A percentile compares a stretch with the other conserved stretches of the same genome.
Evolutionary conservation across 2,329 filamentous ascomycete genomes (phyloP).

Genomic region (Colletotrichum paranaense): DNA sequence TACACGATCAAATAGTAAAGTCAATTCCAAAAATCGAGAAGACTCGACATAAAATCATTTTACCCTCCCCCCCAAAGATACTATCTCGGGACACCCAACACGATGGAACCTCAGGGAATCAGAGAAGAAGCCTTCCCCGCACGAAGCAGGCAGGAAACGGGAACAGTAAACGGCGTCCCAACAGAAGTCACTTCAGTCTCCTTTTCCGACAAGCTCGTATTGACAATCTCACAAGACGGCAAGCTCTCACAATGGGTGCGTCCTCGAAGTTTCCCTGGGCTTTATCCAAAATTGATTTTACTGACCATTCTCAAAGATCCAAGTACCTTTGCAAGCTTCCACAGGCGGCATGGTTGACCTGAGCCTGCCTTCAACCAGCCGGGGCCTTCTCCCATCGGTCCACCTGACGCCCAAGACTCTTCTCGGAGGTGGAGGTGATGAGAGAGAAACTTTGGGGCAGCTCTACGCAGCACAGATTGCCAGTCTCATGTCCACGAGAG

Average conservation of each 20-base stretch:
- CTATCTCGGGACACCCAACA: not conserved
- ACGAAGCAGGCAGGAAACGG: constrained; percentile 67
- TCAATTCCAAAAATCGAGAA: not conserved
- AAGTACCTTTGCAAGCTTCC: constrained; percentile 80
- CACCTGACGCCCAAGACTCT: constrained; percentile 89
- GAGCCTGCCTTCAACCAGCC: constrained; percentile 58
- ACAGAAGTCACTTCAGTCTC: constrained; percentile 80
- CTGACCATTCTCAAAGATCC: constrained; percentile 63
- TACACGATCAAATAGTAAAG: not conserved
- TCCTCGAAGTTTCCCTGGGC: constrained; percentile 40
- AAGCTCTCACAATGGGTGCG: constrained; percentile 91
- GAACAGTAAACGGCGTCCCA: constrained; percentile 72
- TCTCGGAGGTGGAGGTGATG: constrained; percentile 82
- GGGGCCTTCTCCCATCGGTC: constrained; percentile 75
- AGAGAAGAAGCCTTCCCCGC: constrained; percentile 75
- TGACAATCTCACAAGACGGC: constrained; percentile 89
- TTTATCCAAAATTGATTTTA: accelerated
- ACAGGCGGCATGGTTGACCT: constrained; percentile 74
- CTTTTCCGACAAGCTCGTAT: constrained; percentile 90
- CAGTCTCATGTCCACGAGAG: constrained; percentile 78
- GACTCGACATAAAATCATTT: not conserved
- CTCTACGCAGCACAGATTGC: constrained; percentile 91
- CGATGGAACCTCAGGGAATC: constrained; percentile 56
- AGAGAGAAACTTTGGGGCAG: constrained; percentile 86
- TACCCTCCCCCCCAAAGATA: not conserved